A percentile compares a stretch with the other conserved stretches of the same genome.
These are phyloP conservation scores for Ceratocystis colombiana DNA, from an alignment of 2,329 filamentous ascomycete species.

Conservation along the genomic window DNA sequence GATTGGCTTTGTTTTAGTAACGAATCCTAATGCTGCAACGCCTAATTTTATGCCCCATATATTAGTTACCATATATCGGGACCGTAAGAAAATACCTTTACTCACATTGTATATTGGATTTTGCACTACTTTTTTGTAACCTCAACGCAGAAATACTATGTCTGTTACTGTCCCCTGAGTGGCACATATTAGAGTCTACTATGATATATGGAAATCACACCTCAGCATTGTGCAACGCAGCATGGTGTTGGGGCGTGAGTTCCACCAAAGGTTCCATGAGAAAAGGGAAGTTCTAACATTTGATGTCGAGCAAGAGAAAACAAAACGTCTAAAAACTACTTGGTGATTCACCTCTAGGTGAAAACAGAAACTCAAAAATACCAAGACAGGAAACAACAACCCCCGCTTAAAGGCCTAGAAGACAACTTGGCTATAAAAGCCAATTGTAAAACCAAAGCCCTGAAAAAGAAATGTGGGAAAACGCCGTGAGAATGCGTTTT, in stretches of 20 bases:
- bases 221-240: too few relatives aligned
- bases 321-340: conserved; percentile 10
- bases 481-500: not conserved
- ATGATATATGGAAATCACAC: too few relatives aligned
- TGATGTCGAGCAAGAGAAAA: not conserved
- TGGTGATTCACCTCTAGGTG: not conserved
- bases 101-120: too few relatives aligned
- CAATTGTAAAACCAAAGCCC: not conserved
- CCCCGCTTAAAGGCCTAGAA: not conserved
- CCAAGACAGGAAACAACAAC: not conserved
- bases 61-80: too few relatives aligned
- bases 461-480: not conserved
- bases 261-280: not conserved
- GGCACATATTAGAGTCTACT: too few relatives aligned
- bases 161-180: too few relatives aligned
- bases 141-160: too few relatives aligned
- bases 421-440: not conserved
- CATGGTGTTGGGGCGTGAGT: not conserved
- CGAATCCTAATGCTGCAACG: too few relatives aligned
- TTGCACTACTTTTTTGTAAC: too few relatives aligned
- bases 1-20: too few relatives aligned
- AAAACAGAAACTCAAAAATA: not conserved
- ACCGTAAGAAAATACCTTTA: too few relatives aligned
- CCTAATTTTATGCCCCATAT: too few relatives aligned
- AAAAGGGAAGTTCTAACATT: not conserved